These are phyloP conservation scores for Anisogramma anomala DNA, from an alignment of 2,329 filamentous ascomycete genomes.

Conservation along the genomic window DNA sequence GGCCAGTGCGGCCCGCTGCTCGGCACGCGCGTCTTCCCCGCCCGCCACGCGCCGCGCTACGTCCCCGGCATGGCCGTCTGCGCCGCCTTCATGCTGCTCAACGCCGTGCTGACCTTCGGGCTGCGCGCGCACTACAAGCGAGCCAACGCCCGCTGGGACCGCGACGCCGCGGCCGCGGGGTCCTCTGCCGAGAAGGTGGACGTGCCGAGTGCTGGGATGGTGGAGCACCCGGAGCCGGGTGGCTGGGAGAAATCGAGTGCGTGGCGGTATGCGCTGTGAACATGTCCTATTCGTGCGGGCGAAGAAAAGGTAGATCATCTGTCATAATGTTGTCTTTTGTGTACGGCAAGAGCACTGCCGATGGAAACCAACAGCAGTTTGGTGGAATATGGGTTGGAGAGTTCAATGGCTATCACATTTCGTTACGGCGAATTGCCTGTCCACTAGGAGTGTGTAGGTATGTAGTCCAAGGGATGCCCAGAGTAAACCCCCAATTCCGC, in stretches of 20 bases:
- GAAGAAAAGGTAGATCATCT: no score
- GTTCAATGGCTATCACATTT: no score
- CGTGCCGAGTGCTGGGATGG: not conserved
- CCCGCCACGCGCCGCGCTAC: conserved; percentile 26
- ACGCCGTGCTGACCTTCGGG: conserved; percentile 24
- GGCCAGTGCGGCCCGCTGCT: conserved; percentile 53
- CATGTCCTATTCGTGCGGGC: no score
- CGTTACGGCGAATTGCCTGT: no score
- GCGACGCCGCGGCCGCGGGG: not conserved
- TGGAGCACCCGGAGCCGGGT: not conserved
- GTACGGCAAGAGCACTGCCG: no score
- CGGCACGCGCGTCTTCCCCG: conserved; percentile 52
- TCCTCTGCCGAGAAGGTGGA: not conserved
- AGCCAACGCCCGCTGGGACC: conserved; percentile 25
- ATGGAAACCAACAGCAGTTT: no score
- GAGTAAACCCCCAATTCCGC: no score
- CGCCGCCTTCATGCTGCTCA: conserved; percentile 31
- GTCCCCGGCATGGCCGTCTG: conserved; percentile 29
- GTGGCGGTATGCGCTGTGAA: conserved; percentile 9
- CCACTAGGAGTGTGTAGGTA: no score
- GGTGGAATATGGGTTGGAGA: no score
- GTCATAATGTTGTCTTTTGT: no score
- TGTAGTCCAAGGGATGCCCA: no score
- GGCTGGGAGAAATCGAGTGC: conserved; percentile 8
- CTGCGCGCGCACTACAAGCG: conserved; percentile 23